These are phyloP conservation scores for Pulveroboletus sp. DNA, from an alignment of 768 basidiomycete genomes.

Conservation along the genomic window DNA sequence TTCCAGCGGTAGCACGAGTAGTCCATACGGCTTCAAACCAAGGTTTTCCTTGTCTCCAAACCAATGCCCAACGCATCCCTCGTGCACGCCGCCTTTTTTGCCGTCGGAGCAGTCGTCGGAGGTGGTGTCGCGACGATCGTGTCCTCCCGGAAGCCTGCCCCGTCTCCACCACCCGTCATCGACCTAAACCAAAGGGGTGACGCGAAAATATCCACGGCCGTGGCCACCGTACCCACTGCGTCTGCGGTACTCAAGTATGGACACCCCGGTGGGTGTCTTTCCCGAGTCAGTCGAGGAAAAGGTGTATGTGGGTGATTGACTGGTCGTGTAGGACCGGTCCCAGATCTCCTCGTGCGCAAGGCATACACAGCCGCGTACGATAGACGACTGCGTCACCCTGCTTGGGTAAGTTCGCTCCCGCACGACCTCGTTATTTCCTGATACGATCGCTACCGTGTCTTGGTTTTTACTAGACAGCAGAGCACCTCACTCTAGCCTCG, in stretches of 20 bases:
- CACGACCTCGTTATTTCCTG: neutral
- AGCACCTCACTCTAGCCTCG: slow-evolving; percentile 82
- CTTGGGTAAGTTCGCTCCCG: slow-evolving; percentile 62
- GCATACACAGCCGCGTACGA: slow-evolving; percentile 92
- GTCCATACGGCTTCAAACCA: no score
- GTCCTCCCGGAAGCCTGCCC: slow-evolving; percentile 29
- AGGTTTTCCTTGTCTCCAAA: neutral
- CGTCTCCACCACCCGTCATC: slow-evolving; percentile 33
- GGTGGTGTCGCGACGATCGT: slow-evolving; percentile 62
- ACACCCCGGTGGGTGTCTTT: slow-evolving; percentile 16
- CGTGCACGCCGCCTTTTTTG: slow-evolving; percentile 69
- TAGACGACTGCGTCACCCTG: slow-evolving; percentile 81
- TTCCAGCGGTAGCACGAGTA: no score
- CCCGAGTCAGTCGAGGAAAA: neutral
- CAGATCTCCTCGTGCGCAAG: slow-evolving; percentile 71
- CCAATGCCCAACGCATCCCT: slow-evolving; percentile 47
- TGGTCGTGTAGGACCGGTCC: slow-evolving; percentile 66
- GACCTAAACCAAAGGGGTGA: slow-evolving; percentile 43
- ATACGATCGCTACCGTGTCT: neutral
- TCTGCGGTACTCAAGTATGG: slow-evolving; percentile 49
- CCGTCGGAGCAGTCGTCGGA: slow-evolving; percentile 77
- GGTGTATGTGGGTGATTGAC: neutral
- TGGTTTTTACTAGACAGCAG: slow-evolving; percentile 65
- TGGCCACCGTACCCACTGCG: slow-evolving; percentile 9
- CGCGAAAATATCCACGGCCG: slow-evolving; percentile 37